Conservation (phyloP, 2,329 filamentous ascomycete species). For the Zasmidium citrigriseum region DNA sequence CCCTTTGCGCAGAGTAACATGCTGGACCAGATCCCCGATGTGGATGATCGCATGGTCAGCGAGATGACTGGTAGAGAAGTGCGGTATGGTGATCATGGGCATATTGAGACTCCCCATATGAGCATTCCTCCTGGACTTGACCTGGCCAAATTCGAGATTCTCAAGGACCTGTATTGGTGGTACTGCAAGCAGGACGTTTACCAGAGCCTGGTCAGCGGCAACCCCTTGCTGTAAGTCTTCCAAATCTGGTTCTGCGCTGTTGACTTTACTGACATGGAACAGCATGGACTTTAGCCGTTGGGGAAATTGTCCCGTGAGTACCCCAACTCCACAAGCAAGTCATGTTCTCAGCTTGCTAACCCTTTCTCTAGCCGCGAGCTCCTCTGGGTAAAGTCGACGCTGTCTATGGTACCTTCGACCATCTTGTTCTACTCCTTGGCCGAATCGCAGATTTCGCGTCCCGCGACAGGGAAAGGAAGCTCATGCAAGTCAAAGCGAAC, state of each 20-base stretch:
- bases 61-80: constrained; percentile 59
- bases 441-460: constrained; percentile 77
- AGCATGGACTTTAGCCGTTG: constrained; percentile 80
- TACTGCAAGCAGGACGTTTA: constrained; percentile 92
- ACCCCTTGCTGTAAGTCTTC: constrained; percentile 73
- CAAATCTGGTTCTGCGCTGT: background rate
- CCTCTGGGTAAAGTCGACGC: constrained; percentile 75
- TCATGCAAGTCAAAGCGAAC: constrained; percentile 63
- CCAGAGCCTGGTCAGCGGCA: constrained; percentile 85
- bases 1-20: constrained; percentile 26
- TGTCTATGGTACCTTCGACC: constrained; percentile 85
- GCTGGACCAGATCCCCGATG: constrained; percentile 42
- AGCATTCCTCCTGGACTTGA: constrained; percentile 51
- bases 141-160: constrained; percentile 75
- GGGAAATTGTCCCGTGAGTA: constrained; percentile 85
- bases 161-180: constrained; percentile 93
- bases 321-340: too few relatives aligned
- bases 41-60: constrained; percentile 61
- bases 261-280: constrained; percentile 8
- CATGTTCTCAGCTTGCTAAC: too few relatives aligned
- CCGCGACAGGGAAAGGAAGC: constrained; percentile 76
- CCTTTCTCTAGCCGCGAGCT: too few relatives aligned
- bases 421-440: constrained; percentile 78
- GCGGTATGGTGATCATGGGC: constrained; percentile 60
- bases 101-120: constrained; percentile 43